A percentile compares a stretch with the other conserved stretches of the same genome.
phyloP scores from a whole-genome alignment of 2,329 filamentous ascomycete genomes.

The Fusarium luffae region DNA sequence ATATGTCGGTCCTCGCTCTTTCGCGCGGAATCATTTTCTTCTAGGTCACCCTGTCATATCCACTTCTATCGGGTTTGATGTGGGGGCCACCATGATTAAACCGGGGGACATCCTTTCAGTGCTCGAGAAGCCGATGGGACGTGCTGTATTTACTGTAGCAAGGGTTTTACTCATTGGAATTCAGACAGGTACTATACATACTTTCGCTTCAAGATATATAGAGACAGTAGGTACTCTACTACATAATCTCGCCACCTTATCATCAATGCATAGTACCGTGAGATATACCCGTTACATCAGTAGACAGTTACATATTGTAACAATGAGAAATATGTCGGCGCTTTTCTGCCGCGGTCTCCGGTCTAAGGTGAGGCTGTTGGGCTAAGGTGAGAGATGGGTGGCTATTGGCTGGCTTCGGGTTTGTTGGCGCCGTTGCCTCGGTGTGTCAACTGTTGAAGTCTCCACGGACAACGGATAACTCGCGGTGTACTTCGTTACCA shows the following conservation, averaged over 20 bases:
- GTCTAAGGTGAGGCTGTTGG: neutral
- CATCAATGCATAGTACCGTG: neutral
- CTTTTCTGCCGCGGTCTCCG: constrained; percentile 32
- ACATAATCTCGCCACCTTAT: neutral
- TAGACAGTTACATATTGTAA: neutral
- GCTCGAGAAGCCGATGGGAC: neutral
- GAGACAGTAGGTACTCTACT: neutral
- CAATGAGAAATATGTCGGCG: constrained; percentile 23
- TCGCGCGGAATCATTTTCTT: constrained; percentile 11
- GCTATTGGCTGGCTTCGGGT: constrained; percentile 15
- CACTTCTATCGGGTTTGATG: constrained; percentile 41
- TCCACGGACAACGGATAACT: constrained; percentile 35
- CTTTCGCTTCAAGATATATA: neutral
- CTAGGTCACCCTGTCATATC: constrained; percentile 18
- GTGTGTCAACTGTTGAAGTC: constrained; percentile 39
- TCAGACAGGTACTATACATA: neutral
- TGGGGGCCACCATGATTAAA: constrained; percentile 36
- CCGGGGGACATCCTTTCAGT: constrained; percentile 7
- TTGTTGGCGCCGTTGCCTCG: constrained; percentile 33
- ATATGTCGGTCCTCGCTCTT: constrained; percentile 15
- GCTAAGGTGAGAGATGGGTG: constrained; percentile 6
- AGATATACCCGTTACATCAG: neutral
- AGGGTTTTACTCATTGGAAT: neutral
- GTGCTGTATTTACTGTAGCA: neutral
- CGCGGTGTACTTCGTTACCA: constrained; percentile 26